Conservation (phyloP, 129 eudicot species). For the Centella asiatica region DNA sequence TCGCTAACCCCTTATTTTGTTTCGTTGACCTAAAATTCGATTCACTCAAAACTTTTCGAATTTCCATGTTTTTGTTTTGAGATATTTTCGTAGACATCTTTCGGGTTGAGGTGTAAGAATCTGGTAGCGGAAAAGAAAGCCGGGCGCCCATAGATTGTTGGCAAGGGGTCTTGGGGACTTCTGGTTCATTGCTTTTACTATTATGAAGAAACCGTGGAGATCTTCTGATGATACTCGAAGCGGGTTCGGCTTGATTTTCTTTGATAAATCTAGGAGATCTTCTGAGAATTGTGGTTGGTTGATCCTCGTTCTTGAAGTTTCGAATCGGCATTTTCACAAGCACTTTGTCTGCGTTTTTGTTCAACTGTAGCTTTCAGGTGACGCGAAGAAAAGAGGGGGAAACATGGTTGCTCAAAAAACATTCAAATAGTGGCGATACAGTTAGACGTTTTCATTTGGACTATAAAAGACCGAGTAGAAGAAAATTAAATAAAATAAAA, state of each 20-base stretch:
- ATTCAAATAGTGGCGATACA: background rate
- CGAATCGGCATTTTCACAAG: constrained; percentile 52
- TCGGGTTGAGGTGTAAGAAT: constrained; percentile 24
- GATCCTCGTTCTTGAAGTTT: constrained; percentile 20
- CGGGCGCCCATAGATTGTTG: constrained; percentile 9
- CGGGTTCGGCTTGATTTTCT: background rate
- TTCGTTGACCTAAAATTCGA: background rate
- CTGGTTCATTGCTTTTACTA: background rate
- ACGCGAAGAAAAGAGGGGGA: background rate
- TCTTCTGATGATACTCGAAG: constrained; percentile 36
- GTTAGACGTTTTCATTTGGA: too few species aligned
- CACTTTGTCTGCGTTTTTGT: constrained; percentile 19
- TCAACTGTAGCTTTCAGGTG: background rate
- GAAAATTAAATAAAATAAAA: too few species aligned
- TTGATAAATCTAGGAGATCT: constrained; percentile 34
- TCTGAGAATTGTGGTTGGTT: constrained; percentile 27
- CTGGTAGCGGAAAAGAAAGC: background rate
- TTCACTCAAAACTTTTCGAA: constrained; percentile 10
- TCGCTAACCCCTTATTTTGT: constrained; percentile 3
- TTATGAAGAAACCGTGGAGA: constrained; percentile 27
- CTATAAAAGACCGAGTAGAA: too few species aligned
- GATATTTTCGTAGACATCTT: constrained; percentile 11
- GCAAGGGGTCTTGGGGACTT: constrained; percentile 22
- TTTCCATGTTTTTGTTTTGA: constrained; percentile 3
- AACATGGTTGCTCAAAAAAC: background rate